phyloP scores from a whole-genome alignment of 106 monocot genomes.

The Hemerocallis citrina region DNA sequence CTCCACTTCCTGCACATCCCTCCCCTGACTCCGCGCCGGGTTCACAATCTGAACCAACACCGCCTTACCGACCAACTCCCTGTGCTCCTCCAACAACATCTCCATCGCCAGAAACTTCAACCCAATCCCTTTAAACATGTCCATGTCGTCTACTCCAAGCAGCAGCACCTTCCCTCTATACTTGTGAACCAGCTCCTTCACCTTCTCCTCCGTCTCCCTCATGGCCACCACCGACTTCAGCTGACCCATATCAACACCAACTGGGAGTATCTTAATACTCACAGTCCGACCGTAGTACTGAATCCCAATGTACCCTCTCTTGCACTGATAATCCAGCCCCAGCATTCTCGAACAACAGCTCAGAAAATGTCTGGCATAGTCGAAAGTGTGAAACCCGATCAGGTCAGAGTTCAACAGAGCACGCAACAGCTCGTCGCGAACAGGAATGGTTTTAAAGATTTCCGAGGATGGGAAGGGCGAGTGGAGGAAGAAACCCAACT shows the following conservation, averaged over 20 bases:
- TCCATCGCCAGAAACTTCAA: slow-evolving; percentile 89
- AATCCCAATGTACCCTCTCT: slow-evolving; percentile 57
- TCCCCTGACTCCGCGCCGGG: slow-evolving; percentile 77
- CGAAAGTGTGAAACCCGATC: slow-evolving; percentile 86
- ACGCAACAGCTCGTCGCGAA: slow-evolving; percentile 65
- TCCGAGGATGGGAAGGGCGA: slow-evolving; percentile 88
- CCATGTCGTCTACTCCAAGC: slow-evolving; percentile 75
- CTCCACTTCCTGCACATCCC: slow-evolving; percentile 70
- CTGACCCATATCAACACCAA: slow-evolving; percentile 65
- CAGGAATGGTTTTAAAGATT: slow-evolving; percentile 72
- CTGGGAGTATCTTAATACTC: slow-evolving; percentile 69
- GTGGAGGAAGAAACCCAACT: slow-evolving; percentile 78
- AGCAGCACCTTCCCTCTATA: slow-evolving; percentile 36
- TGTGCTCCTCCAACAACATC: slow-evolving; percentile 56
- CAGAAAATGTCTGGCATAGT: slow-evolving; percentile 82
- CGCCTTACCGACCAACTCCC: slow-evolving; percentile 35
- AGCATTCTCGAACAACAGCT: slow-evolving; percentile 64
- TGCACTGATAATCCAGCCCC: slow-evolving; percentile 72
- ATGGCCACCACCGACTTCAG: slow-evolving; percentile 29
- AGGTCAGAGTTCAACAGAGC: slow-evolving; percentile 71
- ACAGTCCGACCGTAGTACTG: slow-evolving; percentile 83
- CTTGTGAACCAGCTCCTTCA: slow-evolving; percentile 17
- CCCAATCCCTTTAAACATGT: slow-evolving; percentile 88
- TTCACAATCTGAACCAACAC: slow-evolving; percentile 87
- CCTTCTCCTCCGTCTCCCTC: slow-evolving; percentile 20